Conservation (phyloP, 2,329 filamentous ascomycete species). For the Colletotrichum endophyticum region DNA sequence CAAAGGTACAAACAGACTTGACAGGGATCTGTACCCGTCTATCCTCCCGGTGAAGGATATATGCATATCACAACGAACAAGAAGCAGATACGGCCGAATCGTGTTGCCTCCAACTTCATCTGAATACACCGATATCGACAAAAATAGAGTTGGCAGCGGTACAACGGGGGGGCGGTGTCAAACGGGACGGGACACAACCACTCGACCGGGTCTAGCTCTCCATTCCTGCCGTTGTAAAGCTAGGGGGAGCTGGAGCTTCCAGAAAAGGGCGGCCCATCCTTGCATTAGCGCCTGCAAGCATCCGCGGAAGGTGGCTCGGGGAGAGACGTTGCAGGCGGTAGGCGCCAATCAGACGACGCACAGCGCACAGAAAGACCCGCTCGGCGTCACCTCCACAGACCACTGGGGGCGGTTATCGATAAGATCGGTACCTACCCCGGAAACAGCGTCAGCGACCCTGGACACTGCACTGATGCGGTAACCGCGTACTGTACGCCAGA, state of each 20-base stretch:
- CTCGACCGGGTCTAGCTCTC: not conserved
- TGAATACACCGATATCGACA: constrained; percentile 37
- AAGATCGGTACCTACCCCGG: not conserved
- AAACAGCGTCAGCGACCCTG: constrained; percentile 4
- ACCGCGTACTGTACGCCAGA: not conserved
- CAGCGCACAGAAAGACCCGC: not conserved
- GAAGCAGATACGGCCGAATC: not conserved
- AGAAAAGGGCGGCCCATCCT: constrained; percentile 17
- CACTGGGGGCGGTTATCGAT: constrained; percentile 6
- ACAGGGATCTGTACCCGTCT: not conserved
- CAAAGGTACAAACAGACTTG: not conserved
- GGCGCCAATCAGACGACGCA: constrained; percentile 3
- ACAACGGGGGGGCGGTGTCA: not conserved
- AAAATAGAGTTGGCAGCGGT: constrained; percentile 9
- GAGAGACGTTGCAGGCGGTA: not conserved
- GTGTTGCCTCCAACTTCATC: not conserved
- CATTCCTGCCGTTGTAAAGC: not conserved
- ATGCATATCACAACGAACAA: not conserved
- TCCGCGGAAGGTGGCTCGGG: constrained; percentile 5
- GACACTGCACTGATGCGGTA: constrained; percentile 4
- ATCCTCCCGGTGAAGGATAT: not conserved
- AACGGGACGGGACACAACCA: constrained; percentile 3
- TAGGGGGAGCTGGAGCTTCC: constrained; percentile 9
- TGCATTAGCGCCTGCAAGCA: constrained; percentile 20
- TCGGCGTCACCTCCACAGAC: not conserved